Percentiles rank a stretch among this genome's conserved stretches.
Conservation (phyloP, 2,329 filamentous ascomycete species). For the Sclerotinia subarctica region DNA sequence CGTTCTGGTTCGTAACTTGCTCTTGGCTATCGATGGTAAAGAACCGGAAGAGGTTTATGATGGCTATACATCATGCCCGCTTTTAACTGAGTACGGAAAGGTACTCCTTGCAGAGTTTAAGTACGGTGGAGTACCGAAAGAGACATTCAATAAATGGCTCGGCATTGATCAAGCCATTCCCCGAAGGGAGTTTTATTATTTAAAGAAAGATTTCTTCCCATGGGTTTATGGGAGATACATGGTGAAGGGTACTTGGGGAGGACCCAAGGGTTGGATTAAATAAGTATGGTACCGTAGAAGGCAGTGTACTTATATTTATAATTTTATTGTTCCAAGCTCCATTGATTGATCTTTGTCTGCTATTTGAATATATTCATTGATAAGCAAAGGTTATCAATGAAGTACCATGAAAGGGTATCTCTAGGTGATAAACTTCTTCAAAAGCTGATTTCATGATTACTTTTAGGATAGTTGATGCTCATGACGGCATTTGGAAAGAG, state of each 20-base stretch:
- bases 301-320: not conserved
- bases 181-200: slow-evolving; percentile 55
- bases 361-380: too few species aligned
- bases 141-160: slow-evolving; percentile 55
- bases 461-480: too few species aligned
- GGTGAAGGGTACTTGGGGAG: slow-evolving; percentile 61
- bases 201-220: slow-evolving; percentile 66
- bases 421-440: too few species aligned
- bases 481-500: too few species aligned
- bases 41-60: slow-evolving; percentile 47
- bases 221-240: slow-evolving; percentile 61
- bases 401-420: too few species aligned
- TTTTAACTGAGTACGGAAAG: slow-evolving; percentile 57
- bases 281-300: not conserved
- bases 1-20: slow-evolving; percentile 49
- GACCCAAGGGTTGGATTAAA: slow-evolving; percentile 49
- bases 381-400: too few species aligned
- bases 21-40: slow-evolving; percentile 47
- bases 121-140: slow-evolving; percentile 60
- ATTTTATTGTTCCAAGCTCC: too few species aligned
- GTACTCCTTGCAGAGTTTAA: slow-evolving; percentile 64
- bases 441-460: too few species aligned
- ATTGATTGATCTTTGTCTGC: too few species aligned
- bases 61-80: slow-evolving; percentile 55
- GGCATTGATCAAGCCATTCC: slow-evolving; percentile 57